Percentiles rank a stretch among this genome's conserved stretches.
Conservation (phyloP, 2,329 filamentous ascomycete species). For the Beauveria brongniartii region DNA sequence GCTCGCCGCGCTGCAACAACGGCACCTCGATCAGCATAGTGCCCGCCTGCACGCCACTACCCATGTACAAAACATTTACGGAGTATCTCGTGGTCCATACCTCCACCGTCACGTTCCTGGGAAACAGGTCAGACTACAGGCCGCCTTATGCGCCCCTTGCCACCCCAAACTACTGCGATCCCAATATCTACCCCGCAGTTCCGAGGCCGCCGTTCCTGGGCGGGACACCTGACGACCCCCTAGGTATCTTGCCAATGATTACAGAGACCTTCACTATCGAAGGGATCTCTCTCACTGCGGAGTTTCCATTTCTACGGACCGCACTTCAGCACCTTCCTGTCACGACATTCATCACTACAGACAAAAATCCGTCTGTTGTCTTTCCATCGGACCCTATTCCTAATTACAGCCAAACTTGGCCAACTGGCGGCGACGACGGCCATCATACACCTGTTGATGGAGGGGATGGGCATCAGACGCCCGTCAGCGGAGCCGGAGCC, state of each 20-base stretch:
- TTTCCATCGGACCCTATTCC: slow-evolving; percentile 26
- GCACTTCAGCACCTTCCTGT: slow-evolving; percentile 17
- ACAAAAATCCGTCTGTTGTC: slow-evolving; percentile 47
- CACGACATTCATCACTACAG: slow-evolving; percentile 41
- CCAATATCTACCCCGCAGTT: slow-evolving; percentile 9
- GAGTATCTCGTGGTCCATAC: slow-evolving; percentile 40
- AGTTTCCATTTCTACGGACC: background rate
- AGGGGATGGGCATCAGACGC: background rate
- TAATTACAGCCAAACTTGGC: slow-evolving; percentile 5
- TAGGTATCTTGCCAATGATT: background rate
- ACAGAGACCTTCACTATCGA: slow-evolving; percentile 7
- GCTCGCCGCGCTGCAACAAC: background rate
- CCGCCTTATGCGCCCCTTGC: slow-evolving; percentile 34
- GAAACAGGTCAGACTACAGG: slow-evolving; percentile 37
- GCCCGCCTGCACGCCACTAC: slow-evolving; percentile 26
- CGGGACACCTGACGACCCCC: background rate
- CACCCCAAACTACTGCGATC: slow-evolving; percentile 31
- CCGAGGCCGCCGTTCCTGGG: background rate
- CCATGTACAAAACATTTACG: slow-evolving; percentile 24
- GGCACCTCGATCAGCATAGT: slow-evolving; percentile 13
- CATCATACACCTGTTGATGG: background rate
- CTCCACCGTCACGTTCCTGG: slow-evolving; percentile 40
- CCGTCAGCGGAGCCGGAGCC: background rate
- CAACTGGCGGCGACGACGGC: background rate
- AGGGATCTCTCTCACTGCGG: background rate